Evolutionary conservation across 2,329 filamentous ascomycete species (phyloP).

Genomic region (Lachnellula subtilissima): DNA sequence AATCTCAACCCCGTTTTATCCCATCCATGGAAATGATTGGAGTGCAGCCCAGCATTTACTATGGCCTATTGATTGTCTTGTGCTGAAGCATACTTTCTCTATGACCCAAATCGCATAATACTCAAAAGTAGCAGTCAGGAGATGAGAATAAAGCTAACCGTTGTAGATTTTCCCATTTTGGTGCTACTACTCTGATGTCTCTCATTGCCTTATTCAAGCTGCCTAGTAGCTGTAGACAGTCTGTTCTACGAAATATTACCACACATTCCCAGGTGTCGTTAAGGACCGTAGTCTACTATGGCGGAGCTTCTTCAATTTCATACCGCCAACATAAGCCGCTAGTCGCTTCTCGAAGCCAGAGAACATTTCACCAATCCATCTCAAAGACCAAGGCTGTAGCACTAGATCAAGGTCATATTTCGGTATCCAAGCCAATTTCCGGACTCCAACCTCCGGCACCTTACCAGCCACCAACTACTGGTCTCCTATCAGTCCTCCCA

Average conservation of each 20-base stretch:
- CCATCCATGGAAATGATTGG: no score
- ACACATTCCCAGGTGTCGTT: neutral
- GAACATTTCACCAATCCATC: neutral
- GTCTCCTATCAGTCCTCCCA: slow-evolving; percentile 67
- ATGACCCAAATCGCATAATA: neutral
- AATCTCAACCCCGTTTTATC: no score
- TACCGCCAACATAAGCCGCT: neutral
- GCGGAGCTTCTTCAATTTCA: neutral
- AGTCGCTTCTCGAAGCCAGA: neutral
- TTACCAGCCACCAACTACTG: slow-evolving; percentile 66
- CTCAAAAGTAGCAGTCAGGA: neutral
- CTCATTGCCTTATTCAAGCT: neutral
- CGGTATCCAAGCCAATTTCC: neutral
- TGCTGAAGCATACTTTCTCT: neutral
- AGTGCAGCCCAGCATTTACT: no score
- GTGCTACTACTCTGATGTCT: neutral
- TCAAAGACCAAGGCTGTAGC: neutral
- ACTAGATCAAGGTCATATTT: neutral
- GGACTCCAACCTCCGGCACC: neutral
- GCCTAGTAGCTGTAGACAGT: neutral
- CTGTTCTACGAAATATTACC: neutral
- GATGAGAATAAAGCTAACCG: neutral
- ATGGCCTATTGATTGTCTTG: no score
- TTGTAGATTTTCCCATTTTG: neutral
- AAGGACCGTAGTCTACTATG: neutral